Conservation (phyloP, 169 alveolate genomes). For the Besnoitia besnoiti region DNA sequence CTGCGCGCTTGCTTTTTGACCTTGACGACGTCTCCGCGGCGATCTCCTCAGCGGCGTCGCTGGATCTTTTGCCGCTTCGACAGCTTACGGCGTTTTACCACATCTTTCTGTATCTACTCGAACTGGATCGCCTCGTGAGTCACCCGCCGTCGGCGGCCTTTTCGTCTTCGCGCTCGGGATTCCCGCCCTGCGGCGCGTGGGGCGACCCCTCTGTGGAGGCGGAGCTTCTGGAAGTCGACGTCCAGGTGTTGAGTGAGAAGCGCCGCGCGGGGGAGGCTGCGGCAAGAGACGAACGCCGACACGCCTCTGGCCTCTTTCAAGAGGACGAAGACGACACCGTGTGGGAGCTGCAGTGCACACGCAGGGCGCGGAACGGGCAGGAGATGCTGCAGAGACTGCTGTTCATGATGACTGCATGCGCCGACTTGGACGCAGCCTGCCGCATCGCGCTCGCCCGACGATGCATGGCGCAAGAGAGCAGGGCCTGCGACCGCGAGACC, state of each 20-base stretch:
- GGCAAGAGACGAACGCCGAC: not conserved
- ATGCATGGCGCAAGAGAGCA: not conserved
- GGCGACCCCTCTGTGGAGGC: slow-evolving; percentile 58
- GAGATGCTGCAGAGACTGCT: slow-evolving; percentile 65
- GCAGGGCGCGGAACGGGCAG: slow-evolving; percentile 44
- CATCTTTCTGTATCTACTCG: slow-evolving; percentile 51
- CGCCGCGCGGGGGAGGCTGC: not conserved
- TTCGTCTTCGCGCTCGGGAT: not conserved
- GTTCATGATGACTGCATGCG: slow-evolving; percentile 59
- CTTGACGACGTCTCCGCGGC: slow-evolving; percentile 56
- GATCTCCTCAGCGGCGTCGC: slow-evolving; percentile 60
- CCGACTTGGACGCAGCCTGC: slow-evolving; percentile 50
- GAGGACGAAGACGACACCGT: slow-evolving; percentile 46
- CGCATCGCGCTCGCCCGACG: slow-evolving; percentile 58
- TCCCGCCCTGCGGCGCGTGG: slow-evolving; percentile 46
- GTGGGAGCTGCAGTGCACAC: slow-evolving; percentile 59
- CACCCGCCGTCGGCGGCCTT: not conserved
- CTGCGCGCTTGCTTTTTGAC: slow-evolving; percentile 44
- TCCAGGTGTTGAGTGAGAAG: slow-evolving; percentile 36
- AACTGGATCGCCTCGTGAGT: slow-evolving; percentile 8
- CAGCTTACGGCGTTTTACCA: slow-evolving; percentile 60
- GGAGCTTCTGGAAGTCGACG: slow-evolving; percentile 47
- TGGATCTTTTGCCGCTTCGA: slow-evolving; percentile 61
- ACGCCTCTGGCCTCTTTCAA: slow-evolving; percentile 43
- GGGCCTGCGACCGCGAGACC: not conserved